These are phyloP conservation scores for Biscogniauxia mediterranea DNA, from an alignment of 2,329 filamentous ascomycete species.

Conservation along the genomic window DNA sequence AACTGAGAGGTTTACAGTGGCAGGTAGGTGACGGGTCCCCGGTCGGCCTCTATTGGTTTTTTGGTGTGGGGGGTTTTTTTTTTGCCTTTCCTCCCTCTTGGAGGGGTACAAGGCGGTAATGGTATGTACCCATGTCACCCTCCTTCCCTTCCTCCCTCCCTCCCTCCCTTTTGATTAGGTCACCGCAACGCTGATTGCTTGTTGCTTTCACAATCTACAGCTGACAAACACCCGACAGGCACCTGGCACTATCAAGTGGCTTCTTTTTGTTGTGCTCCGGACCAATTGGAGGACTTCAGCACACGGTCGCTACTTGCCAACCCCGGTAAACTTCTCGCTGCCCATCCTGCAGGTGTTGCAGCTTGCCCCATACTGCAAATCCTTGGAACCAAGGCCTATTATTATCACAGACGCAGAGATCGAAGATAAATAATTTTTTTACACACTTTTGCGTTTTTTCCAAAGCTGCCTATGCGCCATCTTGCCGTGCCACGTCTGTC, in stretches of 20 bases:
- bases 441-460: background rate
- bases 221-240: background rate
- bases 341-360: background rate
- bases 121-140: background rate
- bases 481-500: background rate
- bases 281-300: background rate
- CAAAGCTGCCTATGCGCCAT: background rate
- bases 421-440: background rate
- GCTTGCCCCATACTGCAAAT: background rate
- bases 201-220: background rate
- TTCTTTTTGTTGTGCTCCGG: background rate
- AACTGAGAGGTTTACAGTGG: no score
- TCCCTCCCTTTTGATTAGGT: background rate
- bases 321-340: background rate
- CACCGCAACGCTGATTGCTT: background rate
- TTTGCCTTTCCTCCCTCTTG: no score
- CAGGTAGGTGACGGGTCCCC: no score
- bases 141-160: background rate
- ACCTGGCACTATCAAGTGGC: background rate
- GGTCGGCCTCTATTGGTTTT: no score
- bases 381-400: background rate
- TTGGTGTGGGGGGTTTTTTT: no score
- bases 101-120: no score
- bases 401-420: background rate
- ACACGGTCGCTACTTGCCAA: background rate